Conservation (phyloP, 2,329 filamentous ascomycete genomes). For the Hymenotorrendiella dingleyae region DNA sequence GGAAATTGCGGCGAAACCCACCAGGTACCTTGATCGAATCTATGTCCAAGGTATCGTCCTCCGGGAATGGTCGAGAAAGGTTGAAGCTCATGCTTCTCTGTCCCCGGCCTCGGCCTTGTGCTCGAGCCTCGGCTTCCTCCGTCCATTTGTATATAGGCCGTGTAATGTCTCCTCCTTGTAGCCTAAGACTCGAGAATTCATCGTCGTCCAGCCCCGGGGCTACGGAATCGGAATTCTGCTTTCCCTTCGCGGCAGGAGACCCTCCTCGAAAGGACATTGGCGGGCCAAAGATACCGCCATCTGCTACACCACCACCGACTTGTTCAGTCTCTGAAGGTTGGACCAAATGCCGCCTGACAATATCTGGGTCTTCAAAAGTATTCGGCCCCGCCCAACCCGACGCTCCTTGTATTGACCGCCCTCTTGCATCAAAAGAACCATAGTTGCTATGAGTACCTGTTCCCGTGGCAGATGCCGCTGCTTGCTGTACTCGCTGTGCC, state of each 20-base stretch:
- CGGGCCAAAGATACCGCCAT: slow-evolving; percentile 28
- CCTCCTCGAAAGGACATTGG: slow-evolving; percentile 32
- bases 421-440: slow-evolving; percentile 75
- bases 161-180: slow-evolving; percentile 93
- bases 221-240: slow-evolving; percentile 27
- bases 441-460: slow-evolving; percentile 63
- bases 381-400: slow-evolving; percentile 42
- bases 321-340: slow-evolving; percentile 53
- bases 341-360: slow-evolving; percentile 84
- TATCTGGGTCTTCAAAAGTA: slow-evolving; percentile 82
- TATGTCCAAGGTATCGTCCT: slow-evolving; percentile 77
- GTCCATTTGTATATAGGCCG: slow-evolving; percentile 95
- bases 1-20: slow-evolving; percentile 85
- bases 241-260: slow-evolving; percentile 29
- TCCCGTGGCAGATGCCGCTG: neutral
- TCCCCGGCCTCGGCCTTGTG: slow-evolving; percentile 48
- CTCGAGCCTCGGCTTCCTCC: slow-evolving; percentile 72
- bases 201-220: slow-evolving; percentile 51
- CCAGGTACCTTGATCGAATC: slow-evolving; percentile 88
- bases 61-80: slow-evolving; percentile 68
- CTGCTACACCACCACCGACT: slow-evolving; percentile 13
- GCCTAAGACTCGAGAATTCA: slow-evolving; percentile 85
- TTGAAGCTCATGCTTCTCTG: slow-evolving; percentile 87
- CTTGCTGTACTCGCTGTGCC: slow-evolving; percentile 13
- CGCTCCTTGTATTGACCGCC: slow-evolving; percentile 39